Percentiles rank a stretch among this genome's conserved stretches.
phyloP scores from a whole-genome alignment of 345 rosid species.

The Camelina laxa region DNA sequence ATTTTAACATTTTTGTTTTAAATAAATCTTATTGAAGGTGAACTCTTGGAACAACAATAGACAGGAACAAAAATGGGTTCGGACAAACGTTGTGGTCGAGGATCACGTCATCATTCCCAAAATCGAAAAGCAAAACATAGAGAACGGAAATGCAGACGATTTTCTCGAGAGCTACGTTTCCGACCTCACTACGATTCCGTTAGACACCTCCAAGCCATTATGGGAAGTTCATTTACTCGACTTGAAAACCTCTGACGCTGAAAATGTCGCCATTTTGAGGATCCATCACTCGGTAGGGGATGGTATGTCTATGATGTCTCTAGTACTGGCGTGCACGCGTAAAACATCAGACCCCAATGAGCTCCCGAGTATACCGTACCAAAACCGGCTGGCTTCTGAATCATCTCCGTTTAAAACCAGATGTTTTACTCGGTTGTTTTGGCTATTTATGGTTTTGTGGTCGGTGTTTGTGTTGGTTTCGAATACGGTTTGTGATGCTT shows the following conservation, averaged over 20 bases:
- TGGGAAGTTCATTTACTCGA: constrained; percentile 73
- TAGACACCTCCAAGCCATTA: constrained; percentile 62
- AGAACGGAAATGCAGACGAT: constrained; percentile 43
- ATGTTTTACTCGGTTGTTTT: constrained; percentile 26
- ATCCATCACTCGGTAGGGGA: constrained; percentile 62
- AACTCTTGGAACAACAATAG: constrained; percentile 16
- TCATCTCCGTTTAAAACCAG: background rate
- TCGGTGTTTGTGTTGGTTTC: constrained; percentile 42
- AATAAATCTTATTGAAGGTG: background rate
- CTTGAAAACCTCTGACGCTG: constrained; percentile 42
- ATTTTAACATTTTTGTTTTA: no score
- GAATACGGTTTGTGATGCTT: constrained; percentile 59
- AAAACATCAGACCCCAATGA: constrained; percentile 57
- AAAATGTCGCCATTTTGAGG: constrained; percentile 45
- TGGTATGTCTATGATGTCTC: constrained; percentile 58
- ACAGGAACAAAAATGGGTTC: constrained; percentile 58
- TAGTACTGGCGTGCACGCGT: constrained; percentile 52
- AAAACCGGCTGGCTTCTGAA: background rate
- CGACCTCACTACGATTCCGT: constrained; percentile 50
- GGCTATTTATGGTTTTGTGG: constrained; percentile 50
- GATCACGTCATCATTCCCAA: constrained; percentile 57
- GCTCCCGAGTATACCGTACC: constrained; percentile 57
- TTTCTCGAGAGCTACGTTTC: constrained; percentile 65
- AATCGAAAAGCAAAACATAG: constrained; percentile 43
- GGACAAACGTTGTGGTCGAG: constrained; percentile 54